Evolutionary conservation across 176 grass and related monocot genomes (phyloP), one percentile per base, ranked within the genome.

Genomic region (Phoenix dactylifera): DNA sequence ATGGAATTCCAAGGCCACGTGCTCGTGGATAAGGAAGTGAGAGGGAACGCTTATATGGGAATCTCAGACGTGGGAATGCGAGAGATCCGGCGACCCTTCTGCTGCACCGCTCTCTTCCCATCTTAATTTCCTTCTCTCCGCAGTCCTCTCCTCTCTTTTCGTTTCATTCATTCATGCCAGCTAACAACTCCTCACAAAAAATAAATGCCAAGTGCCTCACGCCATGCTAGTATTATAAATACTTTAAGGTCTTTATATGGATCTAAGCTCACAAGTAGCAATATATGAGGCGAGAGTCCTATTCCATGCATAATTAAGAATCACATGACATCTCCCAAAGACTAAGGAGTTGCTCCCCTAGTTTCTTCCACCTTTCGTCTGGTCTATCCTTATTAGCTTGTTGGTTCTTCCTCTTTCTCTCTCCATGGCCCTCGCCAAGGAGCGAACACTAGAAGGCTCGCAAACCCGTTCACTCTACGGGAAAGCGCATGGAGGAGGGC

Each of bases 11-110:
- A 44, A 44, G 35, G 35, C 35, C 35, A 44, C 35, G 35, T 44
- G 35, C 10, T 44, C 9, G 35, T 44, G 9, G 35, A 14, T 44
- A 12, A 2, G 35, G 35, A 44, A 9, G 35, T 30, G 4, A 6
- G 0, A 30, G 6, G 35, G 2, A 12, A 14, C 35, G 35, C 35
- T 44, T 1, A 2, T 14, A 1, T 10, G 3, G 64, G 81, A 81
- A 78, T 85, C 74, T 82, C 58, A 26, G 71, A 52, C 72, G 76
- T 90, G 82, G 76, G 63, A 44, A 22, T 77, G 70, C 82, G 75
- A 62, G 51, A 59, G 55, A 66, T 52, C 52, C 82, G 87, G 54
- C 87, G 75, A 58, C 44, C 54, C 60, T 63, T 25, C 26, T 51
- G 83, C 69, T 17, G 10, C 16, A 4, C 57, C 71, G 67, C 35